phyloP scores from a whole-genome alignment of 495 filamentous ascomycete genomes.

The Alectoria sarmentosa region DNA sequence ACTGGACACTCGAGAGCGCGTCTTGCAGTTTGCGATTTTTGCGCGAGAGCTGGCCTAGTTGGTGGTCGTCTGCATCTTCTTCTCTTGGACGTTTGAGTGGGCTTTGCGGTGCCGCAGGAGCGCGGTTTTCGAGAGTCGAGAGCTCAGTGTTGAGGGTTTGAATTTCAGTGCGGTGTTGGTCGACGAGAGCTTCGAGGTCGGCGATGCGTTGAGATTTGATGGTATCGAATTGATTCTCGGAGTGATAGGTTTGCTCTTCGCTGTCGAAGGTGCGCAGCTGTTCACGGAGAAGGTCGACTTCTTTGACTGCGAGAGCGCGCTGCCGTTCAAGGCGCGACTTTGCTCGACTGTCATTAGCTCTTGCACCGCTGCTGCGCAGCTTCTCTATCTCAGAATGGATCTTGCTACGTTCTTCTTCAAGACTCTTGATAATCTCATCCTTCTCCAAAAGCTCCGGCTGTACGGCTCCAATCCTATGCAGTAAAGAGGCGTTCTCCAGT shows the following conservation, averaged over 20 bases:
- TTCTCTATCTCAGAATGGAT: constrained; percentile 65
- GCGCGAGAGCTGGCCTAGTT: constrained; percentile 71
- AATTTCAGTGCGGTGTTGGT: constrained; percentile 81
- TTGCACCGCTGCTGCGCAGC: constrained; percentile 42
- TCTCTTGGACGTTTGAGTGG: constrained; percentile 54
- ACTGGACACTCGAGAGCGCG: constrained; percentile 58
- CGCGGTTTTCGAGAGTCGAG: constrained; percentile 47
- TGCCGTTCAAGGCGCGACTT: constrained; percentile 78
- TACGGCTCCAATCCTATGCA: constrained; percentile 68
- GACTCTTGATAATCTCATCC: constrained; percentile 62
- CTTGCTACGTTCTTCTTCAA: constrained; percentile 60
- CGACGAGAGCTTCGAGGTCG: constrained; percentile 77
- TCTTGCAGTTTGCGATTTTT: constrained; percentile 84
- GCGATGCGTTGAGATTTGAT: constrained; percentile 68
- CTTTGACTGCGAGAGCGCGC: constrained; percentile 74
- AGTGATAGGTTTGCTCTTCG: constrained; percentile 80
- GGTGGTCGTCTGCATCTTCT: constrained; percentile 62
- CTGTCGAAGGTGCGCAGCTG: constrained; percentile 87
- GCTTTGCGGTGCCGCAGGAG: constrained; percentile 36
- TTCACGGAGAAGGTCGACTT: constrained; percentile 87
- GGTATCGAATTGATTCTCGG: constrained; percentile 63
- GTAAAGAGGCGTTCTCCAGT: constrained; percentile 65
- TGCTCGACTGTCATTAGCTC: constrained; percentile 42
- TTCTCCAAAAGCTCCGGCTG: constrained; percentile 76
- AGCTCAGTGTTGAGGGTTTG: constrained; percentile 66